Percentiles rank a stretch among this genome's conserved stretches.
Evolutionary conservation across 306 rosid species (phyloP).

Genomic region (Corylus americana): DNA sequence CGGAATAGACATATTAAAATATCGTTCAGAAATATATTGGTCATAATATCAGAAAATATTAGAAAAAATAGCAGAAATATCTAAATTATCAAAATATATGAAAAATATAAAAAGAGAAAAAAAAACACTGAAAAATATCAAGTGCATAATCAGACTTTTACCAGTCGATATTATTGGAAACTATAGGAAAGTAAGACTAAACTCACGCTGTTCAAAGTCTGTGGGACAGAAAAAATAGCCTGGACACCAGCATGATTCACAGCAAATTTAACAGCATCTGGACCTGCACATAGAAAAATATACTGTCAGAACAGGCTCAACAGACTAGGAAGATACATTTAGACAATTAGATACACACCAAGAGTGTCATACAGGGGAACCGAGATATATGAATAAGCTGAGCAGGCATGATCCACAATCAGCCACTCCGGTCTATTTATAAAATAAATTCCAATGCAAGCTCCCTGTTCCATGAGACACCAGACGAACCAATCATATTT

Average conservation of each 20-base stretch:
- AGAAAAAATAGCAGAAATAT: too few species aligned
- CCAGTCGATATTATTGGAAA: not conserved
- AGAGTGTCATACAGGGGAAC: slow-evolving; percentile 97
- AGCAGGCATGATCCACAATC: slow-evolving; percentile 94
- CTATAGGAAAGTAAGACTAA: not conserved
- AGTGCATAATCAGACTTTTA: not conserved
- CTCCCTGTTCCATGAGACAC: slow-evolving; percentile 48
- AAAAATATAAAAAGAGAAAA: not conserved
- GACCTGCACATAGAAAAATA: slow-evolving; percentile 60
- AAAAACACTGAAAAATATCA: not conserved
- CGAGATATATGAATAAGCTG: slow-evolving; percentile 87
- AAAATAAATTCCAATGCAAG: slow-evolving; percentile 82
- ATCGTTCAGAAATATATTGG: too few species aligned
- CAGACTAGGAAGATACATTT: slow-evolving; percentile 14
- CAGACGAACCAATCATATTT: not conserved
- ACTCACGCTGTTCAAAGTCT: slow-evolving; percentile 86
- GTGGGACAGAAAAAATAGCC: slow-evolving; percentile 87
- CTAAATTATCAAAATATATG: not conserved
- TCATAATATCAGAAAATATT: not conserved
- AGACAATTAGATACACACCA: slow-evolving; percentile 53
- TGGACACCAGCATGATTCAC: slow-evolving; percentile 75
- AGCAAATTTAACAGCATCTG: slow-evolving; percentile 89
- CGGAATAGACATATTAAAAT: too few species aligned
- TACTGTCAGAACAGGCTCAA: slow-evolving; percentile 17
- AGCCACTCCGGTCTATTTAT: slow-evolving; percentile 97